Conservation (phyloP, 202 grass and related monocot species). For the Elaeis oleifera region DNA sequence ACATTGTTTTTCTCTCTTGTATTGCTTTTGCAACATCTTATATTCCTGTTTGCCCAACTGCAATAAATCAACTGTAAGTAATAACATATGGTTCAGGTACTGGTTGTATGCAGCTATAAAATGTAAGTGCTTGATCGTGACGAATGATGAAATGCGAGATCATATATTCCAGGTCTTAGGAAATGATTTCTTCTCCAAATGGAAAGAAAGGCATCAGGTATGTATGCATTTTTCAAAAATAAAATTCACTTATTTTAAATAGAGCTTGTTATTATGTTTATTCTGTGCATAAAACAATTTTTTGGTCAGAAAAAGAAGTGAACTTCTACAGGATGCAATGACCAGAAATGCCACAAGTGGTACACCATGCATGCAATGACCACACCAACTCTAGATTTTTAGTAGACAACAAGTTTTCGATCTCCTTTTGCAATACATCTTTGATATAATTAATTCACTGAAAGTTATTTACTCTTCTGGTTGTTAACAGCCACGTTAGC, state of each 20-base stretch:
- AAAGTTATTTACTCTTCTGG: too few relatives aligned
- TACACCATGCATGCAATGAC: too few relatives aligned
- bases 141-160: slow-evolving; percentile 88
- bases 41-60: slow-evolving; percentile 20
- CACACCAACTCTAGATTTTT: too few relatives aligned
- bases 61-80: slow-evolving; percentile 27
- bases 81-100: slow-evolving; percentile 56
- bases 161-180: slow-evolving; percentile 63
- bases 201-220: slow-evolving; percentile 87
- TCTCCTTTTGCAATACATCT: too few relatives aligned
- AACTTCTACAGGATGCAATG: too few relatives aligned
- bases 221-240: slow-evolving; percentile 21
- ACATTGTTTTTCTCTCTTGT: too few relatives aligned
- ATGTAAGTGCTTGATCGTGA: slow-evolving; percentile 73
- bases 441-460: too few relatives aligned
- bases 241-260: background rate
- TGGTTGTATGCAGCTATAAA: slow-evolving; percentile 70
- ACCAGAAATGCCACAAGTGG: too few relatives aligned
- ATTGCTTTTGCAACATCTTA: background rate
- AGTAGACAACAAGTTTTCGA: too few relatives aligned
- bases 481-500: too few relatives aligned
- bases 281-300: background rate
- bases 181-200: slow-evolving; percentile 55
- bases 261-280: slow-evolving; percentile 5
- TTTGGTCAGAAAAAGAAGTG: too few relatives aligned